Base-by-base conservation (phyloP, 768 basidiomycete species). In the Hypsizygus marmoreus region DNA sequence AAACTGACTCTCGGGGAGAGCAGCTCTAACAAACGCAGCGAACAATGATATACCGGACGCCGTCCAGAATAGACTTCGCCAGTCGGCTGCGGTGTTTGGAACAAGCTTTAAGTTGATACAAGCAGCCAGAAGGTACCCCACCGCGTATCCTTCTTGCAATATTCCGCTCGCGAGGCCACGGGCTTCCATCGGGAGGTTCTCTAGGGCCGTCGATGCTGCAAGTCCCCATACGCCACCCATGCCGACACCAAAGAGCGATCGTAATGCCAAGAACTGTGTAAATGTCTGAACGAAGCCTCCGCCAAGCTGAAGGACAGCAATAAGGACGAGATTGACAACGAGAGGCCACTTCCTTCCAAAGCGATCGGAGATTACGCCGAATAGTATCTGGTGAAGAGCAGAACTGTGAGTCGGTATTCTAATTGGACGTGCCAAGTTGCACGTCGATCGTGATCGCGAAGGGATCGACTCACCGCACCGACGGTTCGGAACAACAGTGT, bases 291-390 rank as follows among this genome's bases (percentile, higher is more conserved):
- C 82, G 66, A 95, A 97, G 20, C 89, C 85, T 1, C 83, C 82
- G 0, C 83, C 88, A 17, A 97, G 79, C 58, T 93, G 83, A 41
- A 97, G 79, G 4, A 77, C 62, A 11, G 79, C 74, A 50, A 91
- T 79, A 36, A 94, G 60, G 19, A 91, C 34, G 16, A 95, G 74
- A 62, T 93, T 94, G 52, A 57, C 52, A 22, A 95, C 81, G 4
- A 95, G 74, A 4, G 93, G 93, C 93, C 93, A 98, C 74, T 95
- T 95, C 22, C 95, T 80, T 4, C 95, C 95, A 62, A 74, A 95
- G 3, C 95, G 81, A 63, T 97, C 95, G 1, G 88, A 88, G n/a
- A 86, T 56, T 32, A 93, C 62, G 35, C 92, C 93, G 54, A 95
- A 94, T 54, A 93, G 69, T 38, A 92, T 55, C 73, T 75, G 48